phyloP scores from a whole-genome alignment of 345 rosid species.

The Toxicodendron radicans region DNA sequence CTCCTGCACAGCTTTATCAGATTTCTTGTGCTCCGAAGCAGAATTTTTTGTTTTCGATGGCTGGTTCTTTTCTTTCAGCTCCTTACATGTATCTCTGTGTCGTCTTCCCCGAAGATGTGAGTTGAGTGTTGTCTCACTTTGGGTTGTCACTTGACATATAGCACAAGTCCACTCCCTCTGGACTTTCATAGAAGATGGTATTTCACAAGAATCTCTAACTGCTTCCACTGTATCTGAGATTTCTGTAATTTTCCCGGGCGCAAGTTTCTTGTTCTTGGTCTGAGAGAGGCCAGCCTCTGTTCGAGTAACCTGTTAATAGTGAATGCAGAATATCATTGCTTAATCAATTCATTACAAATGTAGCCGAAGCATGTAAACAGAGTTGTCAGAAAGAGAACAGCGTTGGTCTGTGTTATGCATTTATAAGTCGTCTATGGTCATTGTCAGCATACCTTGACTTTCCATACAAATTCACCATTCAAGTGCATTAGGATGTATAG shows the following conservation, averaged over 20 bases:
- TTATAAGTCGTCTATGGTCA: too few species aligned
- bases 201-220: neutral
- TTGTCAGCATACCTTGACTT: too few species aligned
- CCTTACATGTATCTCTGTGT: constrained; percentile 10
- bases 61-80: constrained; percentile 19
- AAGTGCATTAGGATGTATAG: too few species aligned
- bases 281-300: neutral
- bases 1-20: neutral
- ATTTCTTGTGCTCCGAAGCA: neutral
- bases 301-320: constrained; percentile 15
- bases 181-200: constrained; percentile 4
- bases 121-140: constrained; percentile 21
- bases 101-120: constrained; percentile 31
- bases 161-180: constrained; percentile 36
- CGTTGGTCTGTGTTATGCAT: too few species aligned
- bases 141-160: constrained; percentile 25
- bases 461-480: neutral
- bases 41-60: neutral
- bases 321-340: neutral
- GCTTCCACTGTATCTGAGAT: neutral
- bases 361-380: too few species aligned
- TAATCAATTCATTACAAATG: too few species aligned
- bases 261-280: constrained; percentile 1
- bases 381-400: too few species aligned
- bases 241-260: neutral